Evolutionary conservation across 805 yeast genomes (phyloP).

Genomic region (Lachancea cidri): DNA sequence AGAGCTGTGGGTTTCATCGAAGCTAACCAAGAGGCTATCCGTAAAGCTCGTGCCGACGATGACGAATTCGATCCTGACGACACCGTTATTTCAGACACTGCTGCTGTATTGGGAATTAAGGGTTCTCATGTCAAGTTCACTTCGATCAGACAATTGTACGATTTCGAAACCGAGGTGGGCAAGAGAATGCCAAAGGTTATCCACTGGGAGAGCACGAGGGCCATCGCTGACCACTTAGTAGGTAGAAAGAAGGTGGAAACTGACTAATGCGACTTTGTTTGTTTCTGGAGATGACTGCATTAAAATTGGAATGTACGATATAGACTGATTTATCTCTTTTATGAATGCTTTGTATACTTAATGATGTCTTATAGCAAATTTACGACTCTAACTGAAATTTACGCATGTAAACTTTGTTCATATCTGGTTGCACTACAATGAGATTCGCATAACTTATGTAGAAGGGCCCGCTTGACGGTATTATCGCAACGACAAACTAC

Average conservation of each 20-base stretch:
- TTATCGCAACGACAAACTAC: no score
- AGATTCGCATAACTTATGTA: no score
- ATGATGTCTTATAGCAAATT: constrained; percentile 2
- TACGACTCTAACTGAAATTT: not conserved
- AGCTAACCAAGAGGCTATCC: constrained; percentile 25
- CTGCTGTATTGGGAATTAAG: constrained; percentile 78
- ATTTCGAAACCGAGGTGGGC: constrained; percentile 75
- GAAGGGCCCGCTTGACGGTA: no score
- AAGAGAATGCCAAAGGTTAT: constrained; percentile 85
- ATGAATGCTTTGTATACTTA: constrained; percentile 8
- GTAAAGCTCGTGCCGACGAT: constrained; percentile 30
- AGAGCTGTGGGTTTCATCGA: constrained; percentile 69
- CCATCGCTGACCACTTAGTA: constrained; percentile 78
- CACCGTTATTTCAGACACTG: constrained; percentile 44
- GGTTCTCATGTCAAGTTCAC: constrained; percentile 72
- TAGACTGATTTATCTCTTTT: constrained; percentile 7
- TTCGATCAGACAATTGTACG: constrained; percentile 71
- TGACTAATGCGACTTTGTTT: not conserved
- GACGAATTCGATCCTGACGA: constrained; percentile 27
- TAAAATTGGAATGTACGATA: constrained; percentile 8
- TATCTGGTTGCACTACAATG: no score
- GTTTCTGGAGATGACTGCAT: not conserved
- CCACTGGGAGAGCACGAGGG: constrained; percentile 75
- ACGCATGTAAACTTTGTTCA: not conserved
- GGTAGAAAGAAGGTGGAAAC: constrained; percentile 48